Evolutionary conservation across 2,329 filamentous ascomycete species (phyloP).

Genomic region (Colletotrichum kahawae): DNA sequence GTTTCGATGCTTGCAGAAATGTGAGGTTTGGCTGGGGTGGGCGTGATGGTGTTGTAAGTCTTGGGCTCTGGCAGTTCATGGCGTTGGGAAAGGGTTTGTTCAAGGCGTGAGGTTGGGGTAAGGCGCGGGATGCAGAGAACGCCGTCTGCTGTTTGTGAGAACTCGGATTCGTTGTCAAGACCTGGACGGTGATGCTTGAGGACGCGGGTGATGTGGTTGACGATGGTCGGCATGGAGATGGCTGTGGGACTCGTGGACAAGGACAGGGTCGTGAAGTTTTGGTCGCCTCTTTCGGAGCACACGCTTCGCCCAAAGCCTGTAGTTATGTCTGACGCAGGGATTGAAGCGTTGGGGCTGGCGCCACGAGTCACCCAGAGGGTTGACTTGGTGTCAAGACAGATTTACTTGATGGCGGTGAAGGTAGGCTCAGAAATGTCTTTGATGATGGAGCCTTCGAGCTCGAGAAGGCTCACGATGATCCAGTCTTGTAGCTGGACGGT

Average conservation of each 20-base stretch:
- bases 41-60: not conserved
- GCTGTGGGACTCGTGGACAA: not conserved
- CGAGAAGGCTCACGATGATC: not conserved
- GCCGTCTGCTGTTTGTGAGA: not conserved
- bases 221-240: not conserved
- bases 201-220: not conserved
- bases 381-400: not conserved
- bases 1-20: not conserved
- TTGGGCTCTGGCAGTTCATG: not conserved
- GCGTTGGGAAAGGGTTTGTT: not conserved
- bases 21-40: not conserved
- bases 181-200: not conserved
- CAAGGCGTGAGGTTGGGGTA: not conserved
- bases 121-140: conserved; percentile 11
- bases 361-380: not conserved
- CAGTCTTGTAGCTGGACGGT: not conserved
- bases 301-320: not conserved
- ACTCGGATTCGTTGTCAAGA: not conserved
- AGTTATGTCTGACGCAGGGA: not conserved
- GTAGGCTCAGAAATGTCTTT: not conserved
- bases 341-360: not conserved
- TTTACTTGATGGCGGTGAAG: not conserved
- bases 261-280: not conserved
- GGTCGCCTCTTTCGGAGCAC: not conserved
- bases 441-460: not conserved